Base-by-base conservation (phyloP, 2,329 filamentous ascomycete species). In the Thermomyces lanuginosus region DNA sequence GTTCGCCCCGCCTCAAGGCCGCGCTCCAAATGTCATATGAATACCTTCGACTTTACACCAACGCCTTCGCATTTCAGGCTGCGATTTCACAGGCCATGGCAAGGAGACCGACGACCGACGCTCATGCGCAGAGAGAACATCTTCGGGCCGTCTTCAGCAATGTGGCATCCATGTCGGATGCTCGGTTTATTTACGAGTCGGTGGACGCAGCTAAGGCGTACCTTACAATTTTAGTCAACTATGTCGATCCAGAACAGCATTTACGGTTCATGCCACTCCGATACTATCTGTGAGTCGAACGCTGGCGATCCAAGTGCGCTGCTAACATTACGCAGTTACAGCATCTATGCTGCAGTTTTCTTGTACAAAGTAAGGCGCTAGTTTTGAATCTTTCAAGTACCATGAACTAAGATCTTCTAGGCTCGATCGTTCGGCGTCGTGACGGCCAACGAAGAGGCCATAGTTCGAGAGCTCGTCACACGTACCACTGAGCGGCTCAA, bases 31-130 rank as follows among this genome's bases (percentile, higher is more conserved):
- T 81, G 41, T 76, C 73, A 0, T 79, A 78, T 41, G 73, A 80
- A 38, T 81, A 79, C 41, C 53, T 81, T 2, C 64, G 75, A 5
- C 60, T 81, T 1, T 81, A 81, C 45, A 76, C 75, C 26, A 79
- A 78, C 32, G 75, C 76, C 0, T 81, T 80, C 42, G 76, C 75
- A 1, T 80, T 80, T 37, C 76, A 81, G 43, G 75, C 76, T 2
- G 76, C 72, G 1, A 69, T 66, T 26, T 69, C 51, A 38, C 65
- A 61, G 41, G 64, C 49, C 29, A 49, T 52, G 36, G 60, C 46
- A 24, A 46, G 42, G 31, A 54, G 55, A 39, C 43, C 46, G 24
- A 48, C 50, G 37, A 41, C 43, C 11, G 42, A 56, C 35, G 38
- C 44, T 20, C 37, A 45, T 26, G 41, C 44, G 21, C 45, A 52